Evolutionary conservation across 805 yeast species (phyloP).

Genomic region (Suhomyces sp.): DNA sequence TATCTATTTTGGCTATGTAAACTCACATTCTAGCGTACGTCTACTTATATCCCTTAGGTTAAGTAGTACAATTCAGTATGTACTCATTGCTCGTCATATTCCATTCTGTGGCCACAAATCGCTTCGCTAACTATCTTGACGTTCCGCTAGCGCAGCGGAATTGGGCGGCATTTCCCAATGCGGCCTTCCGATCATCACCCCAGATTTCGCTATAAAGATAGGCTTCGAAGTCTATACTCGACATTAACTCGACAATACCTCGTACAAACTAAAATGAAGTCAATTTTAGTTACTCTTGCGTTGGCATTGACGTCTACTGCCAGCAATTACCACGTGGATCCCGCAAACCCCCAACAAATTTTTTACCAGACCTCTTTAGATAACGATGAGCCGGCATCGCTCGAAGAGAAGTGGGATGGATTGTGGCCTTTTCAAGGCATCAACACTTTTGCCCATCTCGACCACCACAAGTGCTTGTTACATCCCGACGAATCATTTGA

Average conservation of each 20-base stretch:
- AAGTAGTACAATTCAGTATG: neutral
- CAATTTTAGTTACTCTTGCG: neutral
- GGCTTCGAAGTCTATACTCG: neutral
- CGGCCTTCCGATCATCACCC: neutral
- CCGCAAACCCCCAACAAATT: neutral
- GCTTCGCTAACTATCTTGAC: neutral
- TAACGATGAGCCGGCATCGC: slow-evolving; percentile 14
- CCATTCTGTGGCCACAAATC: neutral
- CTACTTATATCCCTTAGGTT: no score
- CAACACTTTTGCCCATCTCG: slow-evolving; percentile 72
- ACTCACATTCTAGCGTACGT: no score
- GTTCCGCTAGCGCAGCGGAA: neutral
- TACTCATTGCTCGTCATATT: neutral
- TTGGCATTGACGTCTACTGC: neutral
- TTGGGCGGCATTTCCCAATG: slow-evolving; percentile 5
- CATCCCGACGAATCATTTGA: slow-evolving; percentile 52
- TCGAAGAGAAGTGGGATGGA: slow-evolving; percentile 68
- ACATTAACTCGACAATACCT: neutral
- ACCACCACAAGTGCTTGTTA: slow-evolving; percentile 55
- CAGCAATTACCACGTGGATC: neutral
- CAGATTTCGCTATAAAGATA: neutral
- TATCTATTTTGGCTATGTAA: no score
- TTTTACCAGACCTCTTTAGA: neutral
- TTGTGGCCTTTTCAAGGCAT: slow-evolving; percentile 72
- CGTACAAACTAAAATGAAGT: neutral